Conservation (phyloP, 768 basidiomycete species). For the Symmetrospora coprosmae region DNA sequence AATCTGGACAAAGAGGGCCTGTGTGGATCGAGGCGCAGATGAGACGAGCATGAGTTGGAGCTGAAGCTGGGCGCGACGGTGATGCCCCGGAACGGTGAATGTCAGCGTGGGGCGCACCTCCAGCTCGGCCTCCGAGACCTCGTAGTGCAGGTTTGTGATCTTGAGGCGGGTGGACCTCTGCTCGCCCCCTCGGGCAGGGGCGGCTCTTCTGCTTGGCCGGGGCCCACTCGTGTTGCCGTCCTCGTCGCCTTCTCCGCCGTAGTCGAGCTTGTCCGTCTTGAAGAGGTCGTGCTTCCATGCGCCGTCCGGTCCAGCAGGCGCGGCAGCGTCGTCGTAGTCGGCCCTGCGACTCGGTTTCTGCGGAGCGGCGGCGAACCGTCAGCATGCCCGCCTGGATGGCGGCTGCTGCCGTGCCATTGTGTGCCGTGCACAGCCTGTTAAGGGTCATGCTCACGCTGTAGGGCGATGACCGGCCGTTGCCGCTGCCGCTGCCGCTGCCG, state of each 20-base stretch:
- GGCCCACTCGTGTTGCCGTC: neutral
- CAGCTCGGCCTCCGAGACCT: constrained; percentile 32
- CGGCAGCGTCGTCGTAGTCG: neutral
- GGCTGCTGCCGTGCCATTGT: neutral
- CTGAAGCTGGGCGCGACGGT: neutral
- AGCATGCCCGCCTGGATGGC: neutral
- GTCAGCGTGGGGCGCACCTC: constrained; percentile 24
- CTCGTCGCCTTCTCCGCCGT: neutral
- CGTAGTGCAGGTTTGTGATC: constrained; percentile 32
- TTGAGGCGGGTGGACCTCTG: constrained; percentile 21
- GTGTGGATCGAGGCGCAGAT: neutral
- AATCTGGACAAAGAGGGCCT: constrained; percentile 32
- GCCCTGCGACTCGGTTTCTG: neutral
- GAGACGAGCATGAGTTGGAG: neutral
- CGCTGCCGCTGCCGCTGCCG: neutral
- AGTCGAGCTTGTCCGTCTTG: constrained; percentile 15
- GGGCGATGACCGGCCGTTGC: neutral
- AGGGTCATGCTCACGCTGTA: neutral
- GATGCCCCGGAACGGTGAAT: neutral
- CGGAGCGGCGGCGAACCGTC: neutral
- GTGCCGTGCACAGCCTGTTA: neutral
- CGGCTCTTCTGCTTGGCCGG: neutral
- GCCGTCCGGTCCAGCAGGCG: neutral
- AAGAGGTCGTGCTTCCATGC: constrained; percentile 19
- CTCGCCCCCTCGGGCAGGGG: neutral